Conservation (phyloP, 352 stramenopile species). For the Phytopythium cucurbitacearum region DNA sequence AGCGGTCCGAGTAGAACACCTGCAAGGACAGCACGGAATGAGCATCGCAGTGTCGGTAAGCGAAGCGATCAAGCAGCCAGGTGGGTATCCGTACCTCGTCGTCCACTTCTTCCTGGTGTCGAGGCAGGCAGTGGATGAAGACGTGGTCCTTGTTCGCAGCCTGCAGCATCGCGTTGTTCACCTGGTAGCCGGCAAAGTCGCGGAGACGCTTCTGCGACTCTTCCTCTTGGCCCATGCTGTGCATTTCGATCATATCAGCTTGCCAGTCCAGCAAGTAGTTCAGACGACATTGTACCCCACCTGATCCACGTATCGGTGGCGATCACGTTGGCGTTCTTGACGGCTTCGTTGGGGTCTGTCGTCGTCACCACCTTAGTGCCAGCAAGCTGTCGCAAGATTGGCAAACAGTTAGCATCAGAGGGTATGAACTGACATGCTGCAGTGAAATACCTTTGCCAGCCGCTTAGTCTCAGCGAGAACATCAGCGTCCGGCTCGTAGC, state of each 20-base stretch:
- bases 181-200: conserved; percentile 95
- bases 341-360: conserved; percentile 90
- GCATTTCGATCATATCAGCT: too few species aligned
- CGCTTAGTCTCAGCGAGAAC: conserved; percentile 89
- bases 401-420: not conserved
- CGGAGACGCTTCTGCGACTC: conserved; percentile 91
- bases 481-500: conserved; percentile 89
- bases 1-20: conserved; percentile 95
- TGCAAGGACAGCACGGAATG: conserved; percentile 3
- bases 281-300: conserved; percentile 5
- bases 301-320: conserved; percentile 97
- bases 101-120: conserved; percentile 95
- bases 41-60: not conserved
- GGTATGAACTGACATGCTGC: not conserved
- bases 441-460: conserved; percentile 50
- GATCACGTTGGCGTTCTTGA: conserved; percentile 93
- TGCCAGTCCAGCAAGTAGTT: too few species aligned
- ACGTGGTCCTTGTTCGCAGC: conserved; percentile 89
- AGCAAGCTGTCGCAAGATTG: conserved; percentile 21
- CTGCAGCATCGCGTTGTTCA: conserved; percentile 91
- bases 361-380: conserved; percentile 81
- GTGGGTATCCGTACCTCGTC: conserved; percentile 82
- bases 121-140: conserved; percentile 97
- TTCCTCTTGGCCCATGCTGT: conserved; percentile 92
- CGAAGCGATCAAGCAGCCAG: not conserved